Evolutionary conservation across 2,329 filamentous ascomycete species (phyloP).

Genomic region (Sphaerostilbella broomeana): DNA sequence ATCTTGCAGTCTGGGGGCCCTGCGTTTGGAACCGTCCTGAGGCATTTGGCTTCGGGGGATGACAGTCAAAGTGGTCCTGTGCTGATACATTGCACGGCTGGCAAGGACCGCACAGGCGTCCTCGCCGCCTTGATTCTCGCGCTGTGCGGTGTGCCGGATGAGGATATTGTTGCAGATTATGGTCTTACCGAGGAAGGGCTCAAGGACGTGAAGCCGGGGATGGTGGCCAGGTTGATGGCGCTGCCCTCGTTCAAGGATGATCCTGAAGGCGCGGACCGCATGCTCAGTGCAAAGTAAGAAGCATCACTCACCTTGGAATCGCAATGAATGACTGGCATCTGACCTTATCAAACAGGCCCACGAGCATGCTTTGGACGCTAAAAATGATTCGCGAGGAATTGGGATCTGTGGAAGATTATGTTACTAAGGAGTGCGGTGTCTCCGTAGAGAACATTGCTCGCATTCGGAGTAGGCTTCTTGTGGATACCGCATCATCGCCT

Average conservation of each 20-base stretch:
- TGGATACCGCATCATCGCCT: constrained; percentile 15
- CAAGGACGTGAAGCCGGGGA: constrained; percentile 41
- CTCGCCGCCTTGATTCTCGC: constrained; percentile 59
- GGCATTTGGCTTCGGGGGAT: constrained; percentile 41
- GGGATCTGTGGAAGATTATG: constrained; percentile 58
- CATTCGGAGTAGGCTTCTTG: constrained; percentile 44
- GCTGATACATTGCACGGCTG: constrained; percentile 67
- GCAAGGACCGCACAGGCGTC: constrained; percentile 72
- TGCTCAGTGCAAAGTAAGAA: constrained; percentile 39
- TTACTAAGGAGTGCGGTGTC: constrained; percentile 52
- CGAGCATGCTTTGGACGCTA: constrained; percentile 43
- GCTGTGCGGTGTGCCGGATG: constrained; percentile 54
- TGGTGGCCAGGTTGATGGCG: constrained; percentile 44
- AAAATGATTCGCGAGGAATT: constrained; percentile 52
- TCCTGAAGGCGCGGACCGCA: constrained; percentile 35
- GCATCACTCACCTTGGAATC: too few species aligned
- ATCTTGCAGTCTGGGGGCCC: constrained; percentile 50
- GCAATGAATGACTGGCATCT: too few species aligned
- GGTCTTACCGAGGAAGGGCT: constrained; percentile 58
- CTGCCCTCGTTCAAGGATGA: constrained; percentile 45
- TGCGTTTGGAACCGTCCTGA: constrained; percentile 47
- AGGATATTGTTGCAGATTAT: constrained; percentile 61
- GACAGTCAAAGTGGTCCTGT: constrained; percentile 34
- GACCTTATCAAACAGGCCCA: constrained; percentile 37
- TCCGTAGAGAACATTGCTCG: constrained; percentile 46